Conservation (phyloP, 352 stramenopile species). For the Globisporangium polare region DNA sequence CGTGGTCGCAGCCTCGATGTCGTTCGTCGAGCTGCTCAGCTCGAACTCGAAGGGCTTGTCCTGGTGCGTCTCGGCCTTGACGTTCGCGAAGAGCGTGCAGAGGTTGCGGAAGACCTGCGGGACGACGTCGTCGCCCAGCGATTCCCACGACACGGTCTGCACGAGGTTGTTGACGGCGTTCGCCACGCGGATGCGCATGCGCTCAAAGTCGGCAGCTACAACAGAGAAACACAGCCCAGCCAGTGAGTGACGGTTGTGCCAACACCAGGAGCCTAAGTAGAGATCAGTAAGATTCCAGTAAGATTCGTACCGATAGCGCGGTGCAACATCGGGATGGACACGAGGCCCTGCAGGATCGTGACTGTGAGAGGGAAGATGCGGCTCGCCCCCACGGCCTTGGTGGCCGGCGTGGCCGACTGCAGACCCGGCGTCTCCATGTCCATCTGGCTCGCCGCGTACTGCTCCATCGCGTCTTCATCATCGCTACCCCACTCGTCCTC, state of each 20-base stretch:
- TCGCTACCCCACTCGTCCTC: slow-evolving; percentile 86
- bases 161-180: slow-evolving; percentile 85
- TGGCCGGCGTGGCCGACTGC: slow-evolving; percentile 20
- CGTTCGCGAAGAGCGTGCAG: slow-evolving; percentile 66
- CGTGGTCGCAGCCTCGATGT: slow-evolving; percentile 67
- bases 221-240: neutral
- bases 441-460: slow-evolving; percentile 68
- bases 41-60: slow-evolving; percentile 34
- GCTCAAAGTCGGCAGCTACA: slow-evolving; percentile 62
- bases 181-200: slow-evolving; percentile 76
- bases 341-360: slow-evolving; percentile 69
- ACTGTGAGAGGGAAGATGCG: slow-evolving; percentile 53
- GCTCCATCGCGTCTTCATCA: slow-evolving; percentile 87
- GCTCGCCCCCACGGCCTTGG: slow-evolving; percentile 38
- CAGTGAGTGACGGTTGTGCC: neutral
- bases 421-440: slow-evolving; percentile 21
- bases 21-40: slow-evolving; percentile 36
- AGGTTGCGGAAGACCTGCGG: slow-evolving; percentile 78
- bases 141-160: slow-evolving; percentile 51
- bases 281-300: slow-evolving; percentile 8
- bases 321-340: slow-evolving; percentile 59
- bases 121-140: slow-evolving; percentile 48
- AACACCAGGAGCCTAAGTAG: neutral
- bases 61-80: slow-evolving; percentile 35
- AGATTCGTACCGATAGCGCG: slow-evolving; percentile 37